A percentile compares a stretch with the other conserved stretches of the same genome.
phyloP scores from a whole-genome alignment of 441 rosid genomes.

The Gossypium armourianum region DNA sequence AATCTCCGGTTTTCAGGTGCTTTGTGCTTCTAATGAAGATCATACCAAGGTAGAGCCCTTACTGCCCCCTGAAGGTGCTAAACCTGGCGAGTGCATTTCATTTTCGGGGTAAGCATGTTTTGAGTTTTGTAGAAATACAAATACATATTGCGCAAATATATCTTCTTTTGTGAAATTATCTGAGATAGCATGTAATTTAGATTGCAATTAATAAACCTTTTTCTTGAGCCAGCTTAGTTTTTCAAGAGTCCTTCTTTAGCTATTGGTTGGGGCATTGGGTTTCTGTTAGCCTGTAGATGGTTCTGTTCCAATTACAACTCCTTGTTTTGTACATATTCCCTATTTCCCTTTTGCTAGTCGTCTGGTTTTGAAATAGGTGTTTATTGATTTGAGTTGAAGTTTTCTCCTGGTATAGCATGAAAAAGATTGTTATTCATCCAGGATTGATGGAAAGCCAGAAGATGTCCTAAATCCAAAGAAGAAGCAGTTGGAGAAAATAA shows the following conservation, averaged over 20 bases:
- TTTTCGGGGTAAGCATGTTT: conserved; percentile 54
- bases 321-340: neutral
- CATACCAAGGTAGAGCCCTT: conserved; percentile 70
- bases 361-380: neutral
- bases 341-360: neutral
- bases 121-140: neutral
- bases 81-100: conserved; percentile 58
- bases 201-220: neutral
- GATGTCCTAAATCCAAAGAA: conserved; percentile 85
- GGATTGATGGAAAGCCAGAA: conserved; percentile 89
- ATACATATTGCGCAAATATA: neutral
- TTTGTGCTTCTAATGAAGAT: conserved; percentile 79
- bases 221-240: neutral
- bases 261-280: neutral
- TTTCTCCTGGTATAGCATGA: neutral
- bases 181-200: neutral
- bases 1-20: conserved; percentile 39
- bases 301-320: neutral
- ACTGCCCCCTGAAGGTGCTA: conserved; percentile 71
- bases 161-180: conserved; percentile 6
- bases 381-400: neutral
- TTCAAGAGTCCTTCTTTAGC: neutral
- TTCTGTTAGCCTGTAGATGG: neutral
- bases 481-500: conserved; percentile 88
- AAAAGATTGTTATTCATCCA: conserved; percentile 11